phyloP scores from a whole-genome alignment of 176 grass and related monocot species.

The Alopecurus myosuroides region DNA sequence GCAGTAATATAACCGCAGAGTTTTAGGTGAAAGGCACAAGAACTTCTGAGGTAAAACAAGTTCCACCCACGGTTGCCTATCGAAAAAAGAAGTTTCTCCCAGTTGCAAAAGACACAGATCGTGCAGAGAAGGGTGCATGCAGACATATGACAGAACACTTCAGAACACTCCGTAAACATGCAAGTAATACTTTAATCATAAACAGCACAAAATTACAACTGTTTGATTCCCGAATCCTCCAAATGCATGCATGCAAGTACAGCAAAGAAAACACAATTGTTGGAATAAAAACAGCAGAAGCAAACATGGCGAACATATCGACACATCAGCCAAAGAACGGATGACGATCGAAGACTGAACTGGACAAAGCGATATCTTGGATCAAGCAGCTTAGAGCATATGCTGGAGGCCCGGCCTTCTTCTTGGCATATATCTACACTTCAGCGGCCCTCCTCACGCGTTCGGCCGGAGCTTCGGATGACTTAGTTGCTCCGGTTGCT shows the following conservation, averaged over 20 bases:
- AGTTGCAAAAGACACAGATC: not conserved
- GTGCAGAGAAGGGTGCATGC: not conserved
- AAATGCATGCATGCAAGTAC: conserved; percentile 22
- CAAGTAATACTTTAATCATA: not conserved
- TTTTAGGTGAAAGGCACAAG: too few species aligned
- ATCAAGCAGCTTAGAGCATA: not conserved
- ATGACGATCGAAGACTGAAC: not conserved
- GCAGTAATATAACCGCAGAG: too few species aligned
- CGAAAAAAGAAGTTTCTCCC: not conserved
- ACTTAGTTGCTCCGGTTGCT: conserved; percentile 57
- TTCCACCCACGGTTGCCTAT: too few species aligned
- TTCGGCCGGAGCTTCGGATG: not conserved
- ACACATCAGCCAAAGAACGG: not conserved
- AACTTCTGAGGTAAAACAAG: too few species aligned
- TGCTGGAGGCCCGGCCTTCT: not conserved
- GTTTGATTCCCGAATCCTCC: not conserved
- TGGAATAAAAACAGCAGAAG: not conserved
- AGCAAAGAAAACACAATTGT: not conserved
- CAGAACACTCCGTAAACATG: not conserved
- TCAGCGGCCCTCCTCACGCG: not conserved
- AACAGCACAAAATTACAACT: not conserved
- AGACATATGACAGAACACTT: not conserved
- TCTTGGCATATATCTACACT: conserved; percentile 36
- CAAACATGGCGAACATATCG: conserved; percentile 3
- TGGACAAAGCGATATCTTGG: not conserved